These are phyloP conservation scores for Vaccinium vitisidaea DNA, from an alignment of 148 eudicot genomes.

Conservation along the genomic window DNA sequence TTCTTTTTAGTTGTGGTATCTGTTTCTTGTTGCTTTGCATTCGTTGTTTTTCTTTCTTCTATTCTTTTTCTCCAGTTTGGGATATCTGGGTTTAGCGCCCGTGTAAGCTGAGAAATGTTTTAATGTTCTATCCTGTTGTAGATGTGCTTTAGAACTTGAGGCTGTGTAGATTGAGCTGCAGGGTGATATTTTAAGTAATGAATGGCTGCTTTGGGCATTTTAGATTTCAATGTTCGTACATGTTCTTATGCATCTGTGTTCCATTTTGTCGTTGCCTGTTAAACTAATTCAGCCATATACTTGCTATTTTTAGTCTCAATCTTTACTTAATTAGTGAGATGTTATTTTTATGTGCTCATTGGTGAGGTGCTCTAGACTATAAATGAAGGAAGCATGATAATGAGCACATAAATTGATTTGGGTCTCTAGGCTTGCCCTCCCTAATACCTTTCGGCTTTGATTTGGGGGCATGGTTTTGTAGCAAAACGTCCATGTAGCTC, in stretches of 20 bases:
- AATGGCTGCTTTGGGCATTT: neutral
- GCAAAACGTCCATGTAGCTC: too few relatives aligned
- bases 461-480: too few relatives aligned
- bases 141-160: slow-evolving; percentile 6
- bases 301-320: neutral
- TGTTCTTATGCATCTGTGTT: neutral
- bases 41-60: neutral
- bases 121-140: slow-evolving; percentile 5
- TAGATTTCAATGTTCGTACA: neutral
- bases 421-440: too few relatives aligned
- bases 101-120: slow-evolving; percentile 3
- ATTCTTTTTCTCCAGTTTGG: slow-evolving; percentile 2
- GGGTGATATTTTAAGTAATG: neutral
- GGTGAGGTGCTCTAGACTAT: too few relatives aligned
- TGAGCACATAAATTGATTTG: too few relatives aligned
- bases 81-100: neutral
- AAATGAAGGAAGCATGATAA: too few relatives aligned
- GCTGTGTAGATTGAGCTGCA: neutral
- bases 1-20: neutral
- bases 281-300: neutral
- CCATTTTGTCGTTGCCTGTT: neutral
- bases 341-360: too few relatives aligned
- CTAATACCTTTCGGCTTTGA: too few relatives aligned
- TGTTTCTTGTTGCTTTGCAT: neutral
- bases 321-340: too few relatives aligned